Base-by-base conservation (phyloP, 2,329 filamentous ascomycete genomes). In the Fusarium sp. region DNA sequence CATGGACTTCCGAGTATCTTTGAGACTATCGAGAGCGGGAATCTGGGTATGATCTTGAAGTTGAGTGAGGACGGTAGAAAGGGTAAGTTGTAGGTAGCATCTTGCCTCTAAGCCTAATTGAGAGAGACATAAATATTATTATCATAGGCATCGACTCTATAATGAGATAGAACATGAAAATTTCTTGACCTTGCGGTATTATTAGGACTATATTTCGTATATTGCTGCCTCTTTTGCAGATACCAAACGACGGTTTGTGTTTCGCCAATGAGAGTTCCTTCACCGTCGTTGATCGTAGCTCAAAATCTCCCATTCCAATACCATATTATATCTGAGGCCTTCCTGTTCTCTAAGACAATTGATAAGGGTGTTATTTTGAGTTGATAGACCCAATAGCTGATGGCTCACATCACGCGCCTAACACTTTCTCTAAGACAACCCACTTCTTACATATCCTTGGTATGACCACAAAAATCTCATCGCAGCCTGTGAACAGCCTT, bases 151-250 rank as follows among this genome's bases (percentile, higher is more conserved):
- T 12, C 6, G 0, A 18, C 5, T 18, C 2, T 22, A 4, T 7
- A 24, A 4, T 8, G 2, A 4, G 24, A 0, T 24, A 5, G 14
- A 24, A 24, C 15, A 1, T 6, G 18, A 18, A 10, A 17, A 0
- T 18, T 0, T 2, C 11, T 13, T 22, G 3, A 22, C 20, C 0
- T 11, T 39, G 12, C 7, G 0, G 22, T 38, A 38, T 0, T 0
- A 22, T 22, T 22, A 13, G 38, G 20, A 20, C 0, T 10, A 39
- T 0, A 5, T 39, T 1, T 13, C 0, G 18, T 1, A 42, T 24
- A 24, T 17, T 2, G 15, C 22, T 42, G 6, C 8, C 22, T 15
- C 8, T 42, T 14, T 24, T 7, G 0, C 9, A 7, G 2, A 24
- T 17, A 42, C 4, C 15, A 0, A 44, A 1, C 4, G 15, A 24